Evolutionary conservation across 805 yeast species (phyloP), one percentile per base, ranked within the genome.

Genomic region (Spathaspora girioi): DNA sequence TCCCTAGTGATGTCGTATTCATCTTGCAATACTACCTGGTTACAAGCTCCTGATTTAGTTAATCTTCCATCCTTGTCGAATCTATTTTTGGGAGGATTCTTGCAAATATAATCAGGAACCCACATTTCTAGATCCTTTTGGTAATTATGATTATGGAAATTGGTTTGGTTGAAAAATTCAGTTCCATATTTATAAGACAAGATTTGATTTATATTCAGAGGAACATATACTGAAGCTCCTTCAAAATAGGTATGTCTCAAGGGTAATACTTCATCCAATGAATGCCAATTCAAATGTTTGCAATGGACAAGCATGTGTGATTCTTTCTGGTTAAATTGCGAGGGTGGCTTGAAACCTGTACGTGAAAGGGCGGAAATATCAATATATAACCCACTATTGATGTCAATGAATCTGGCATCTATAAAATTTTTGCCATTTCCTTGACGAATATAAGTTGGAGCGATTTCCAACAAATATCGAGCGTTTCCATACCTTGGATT

Each of bases 71-170:
- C 58, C 40, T 65, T 65, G 43, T 54, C 62, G 55, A 56, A 61
- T n/a, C 50, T 50, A 47, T 62, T 59, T 45, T 65, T 52, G n/a
- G 78, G 77, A 1, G 65, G 49, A 5, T 50, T 45, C 38, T 60
- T 58, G 59, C 81, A 77, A 8, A 71, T 56, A 20, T 63, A 59
- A 55, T 77, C 75, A 4, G 78, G 71, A 3, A 78, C 79, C 82
- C 82, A 78, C 35, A 77, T 55, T 19, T 66, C 64, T 47, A 78
- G 65, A 51, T 76, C 79, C n/a, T 56, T 49, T 53, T 74, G 78
- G 57, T 66, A 77, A 48, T 73, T 70, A 54, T 72, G 70, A 43
- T 64, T 59, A 17, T 57, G 47, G 54, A 66, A 70, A 43, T 57
- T 54, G 3, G 50, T 46, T 47, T 65, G 65, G 32, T 69, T 66